These are phyloP conservation scores for Lactarius trivialis DNA, from an alignment of 768 basidiomycete species.

Conservation along the genomic window DNA sequence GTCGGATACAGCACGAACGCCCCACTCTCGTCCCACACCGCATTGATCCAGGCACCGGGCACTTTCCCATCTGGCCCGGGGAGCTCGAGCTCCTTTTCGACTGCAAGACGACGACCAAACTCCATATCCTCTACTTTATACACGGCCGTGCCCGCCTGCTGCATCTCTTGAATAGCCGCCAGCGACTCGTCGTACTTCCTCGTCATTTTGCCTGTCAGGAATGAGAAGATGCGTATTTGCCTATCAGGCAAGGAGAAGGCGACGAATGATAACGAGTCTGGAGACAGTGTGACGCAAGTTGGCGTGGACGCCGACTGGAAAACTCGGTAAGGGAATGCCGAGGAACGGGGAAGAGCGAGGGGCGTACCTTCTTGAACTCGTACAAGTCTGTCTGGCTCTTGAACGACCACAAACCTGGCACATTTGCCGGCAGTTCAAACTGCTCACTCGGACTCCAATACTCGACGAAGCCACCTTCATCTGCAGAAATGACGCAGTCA, in stretches of 20 bases:
- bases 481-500: slow-evolving; percentile 89
- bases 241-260: slow-evolving; percentile 93
- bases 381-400: slow-evolving; percentile 92
- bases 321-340: slow-evolving; percentile 1
- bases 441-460: slow-evolving; percentile 93
- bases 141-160: slow-evolving; percentile 91
- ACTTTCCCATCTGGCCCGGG: slow-evolving; percentile 66
- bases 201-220: slow-evolving; percentile 81
- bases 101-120: slow-evolving; percentile 91
- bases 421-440: slow-evolving; percentile 73
- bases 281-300: slow-evolving; percentile 87
- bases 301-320: slow-evolving; percentile 82
- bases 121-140: slow-evolving; percentile 98
- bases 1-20: slow-evolving; percentile 93
- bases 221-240: slow-evolving; percentile 89
- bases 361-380: slow-evolving; percentile 90
- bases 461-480: slow-evolving; percentile 91
- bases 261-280: slow-evolving; percentile 81
- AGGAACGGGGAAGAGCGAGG: neutral
- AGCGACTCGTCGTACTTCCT: slow-evolving; percentile 95
- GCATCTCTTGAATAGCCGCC: slow-evolving; percentile 93
- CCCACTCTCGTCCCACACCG: slow-evolving; percentile 97
- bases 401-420: slow-evolving; percentile 79
- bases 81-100: slow-evolving; percentile 85
- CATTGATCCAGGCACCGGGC: slow-evolving; percentile 78